Conservation (phyloP, 164 flowering plant genomes). For the Chimonanthus praecox region DNA sequence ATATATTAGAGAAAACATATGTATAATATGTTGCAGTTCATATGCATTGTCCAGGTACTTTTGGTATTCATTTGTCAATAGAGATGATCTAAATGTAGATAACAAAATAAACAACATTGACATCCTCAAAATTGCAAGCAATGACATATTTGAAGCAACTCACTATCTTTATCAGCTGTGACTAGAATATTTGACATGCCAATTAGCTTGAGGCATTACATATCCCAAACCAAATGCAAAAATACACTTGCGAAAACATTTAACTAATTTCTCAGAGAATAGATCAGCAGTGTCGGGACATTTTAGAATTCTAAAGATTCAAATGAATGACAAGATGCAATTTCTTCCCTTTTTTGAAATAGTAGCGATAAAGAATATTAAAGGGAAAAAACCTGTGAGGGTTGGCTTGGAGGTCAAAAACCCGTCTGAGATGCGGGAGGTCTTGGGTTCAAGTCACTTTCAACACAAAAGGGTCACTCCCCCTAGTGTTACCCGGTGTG, state of each 20-base stretch:
- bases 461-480: too few relatives aligned
- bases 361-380: too few relatives aligned
- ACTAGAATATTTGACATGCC: neutral
- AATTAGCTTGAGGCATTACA: neutral
- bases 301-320: neutral
- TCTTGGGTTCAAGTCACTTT: too few relatives aligned
- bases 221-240: neutral
- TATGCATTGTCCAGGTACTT: neutral
- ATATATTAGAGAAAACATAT: neutral
- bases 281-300: neutral
- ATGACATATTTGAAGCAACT: neutral
- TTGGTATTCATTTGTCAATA: neutral
- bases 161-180: neutral
- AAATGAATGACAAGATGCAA: neutral
- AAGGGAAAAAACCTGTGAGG: neutral
- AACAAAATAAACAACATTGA: neutral
- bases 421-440: neutral
- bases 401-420: neutral
- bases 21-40: neutral
- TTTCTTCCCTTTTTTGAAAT: too few relatives aligned
- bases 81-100: neutral
- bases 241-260: neutral
- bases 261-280: neutral
- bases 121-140: neutral
- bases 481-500: too few relatives aligned